Evolutionary conservation across 164 flowering plant genomes (phyloP).

Genomic region (Kalanchoe fedtschenkoi): DNA sequence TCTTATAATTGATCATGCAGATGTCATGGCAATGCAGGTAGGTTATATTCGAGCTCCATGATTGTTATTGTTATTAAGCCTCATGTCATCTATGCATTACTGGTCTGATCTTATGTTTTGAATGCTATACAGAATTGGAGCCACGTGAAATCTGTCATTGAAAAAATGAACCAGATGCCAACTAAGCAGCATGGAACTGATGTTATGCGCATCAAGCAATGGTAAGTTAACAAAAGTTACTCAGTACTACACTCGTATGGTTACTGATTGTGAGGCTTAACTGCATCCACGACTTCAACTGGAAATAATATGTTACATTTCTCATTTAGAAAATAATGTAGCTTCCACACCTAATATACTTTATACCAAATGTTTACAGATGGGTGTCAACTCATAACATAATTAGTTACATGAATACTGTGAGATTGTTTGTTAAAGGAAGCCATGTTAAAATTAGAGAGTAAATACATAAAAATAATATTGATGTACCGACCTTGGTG

Average conservation of each 20-base stretch:
- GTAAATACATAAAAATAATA: no score
- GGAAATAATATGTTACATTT: not conserved
- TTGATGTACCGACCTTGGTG: not conserved
- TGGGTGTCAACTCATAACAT: no score
- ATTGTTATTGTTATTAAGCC: not conserved
- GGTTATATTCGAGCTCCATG: not conserved
- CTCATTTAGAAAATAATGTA: not conserved
- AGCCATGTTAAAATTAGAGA: no score
- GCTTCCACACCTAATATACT: not conserved
- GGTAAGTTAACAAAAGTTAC: slow-evolving; percentile 30
- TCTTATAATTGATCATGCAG: slow-evolving; percentile 81
- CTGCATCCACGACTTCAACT: no score
- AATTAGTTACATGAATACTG: not conserved
- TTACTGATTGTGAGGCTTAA: no score
- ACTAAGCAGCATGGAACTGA: slow-evolving; percentile 70
- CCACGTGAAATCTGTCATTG: slow-evolving; percentile 46
- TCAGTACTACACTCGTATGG: not conserved
- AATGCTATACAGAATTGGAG: slow-evolving; percentile 64
- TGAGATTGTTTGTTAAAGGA: not conserved
- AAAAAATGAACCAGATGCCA: slow-evolving; percentile 61
- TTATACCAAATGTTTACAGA: no score
- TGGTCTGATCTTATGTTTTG: not conserved
- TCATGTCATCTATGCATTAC: not conserved
- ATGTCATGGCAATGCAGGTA: slow-evolving; percentile 92
- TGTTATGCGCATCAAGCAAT: slow-evolving; percentile 76